phyloP scores from a whole-genome alignment of 2,329 filamentous ascomycete species.

The Pestalotiopsis sp. region DNA sequence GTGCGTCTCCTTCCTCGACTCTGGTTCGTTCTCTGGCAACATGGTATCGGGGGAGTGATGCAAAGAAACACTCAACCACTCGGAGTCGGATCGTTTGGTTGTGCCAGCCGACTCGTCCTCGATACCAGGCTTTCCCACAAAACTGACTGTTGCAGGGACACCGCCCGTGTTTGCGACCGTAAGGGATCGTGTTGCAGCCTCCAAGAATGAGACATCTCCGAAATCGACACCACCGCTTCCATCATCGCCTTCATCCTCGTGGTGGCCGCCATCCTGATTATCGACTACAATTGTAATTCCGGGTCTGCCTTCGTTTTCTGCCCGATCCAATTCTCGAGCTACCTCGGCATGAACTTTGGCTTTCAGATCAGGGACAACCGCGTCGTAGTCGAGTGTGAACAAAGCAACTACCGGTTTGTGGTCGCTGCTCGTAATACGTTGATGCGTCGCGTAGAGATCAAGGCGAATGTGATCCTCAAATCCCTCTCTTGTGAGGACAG shows the following conservation, averaged over 20 bases:
- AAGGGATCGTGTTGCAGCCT: slow-evolving; percentile 66
- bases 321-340: slow-evolving; percentile 83
- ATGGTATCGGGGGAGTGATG: slow-evolving; percentile 17
- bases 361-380: slow-evolving; percentile 83
- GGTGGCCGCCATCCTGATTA: slow-evolving; percentile 39
- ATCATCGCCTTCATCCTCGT: slow-evolving; percentile 36
- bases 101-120: slow-evolving; percentile 34
- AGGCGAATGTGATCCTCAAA: slow-evolving; percentile 57
- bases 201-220: slow-evolving; percentile 72
- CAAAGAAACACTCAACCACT: slow-evolving; percentile 29
- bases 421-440: slow-evolving; percentile 88
- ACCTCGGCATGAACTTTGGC: slow-evolving; percentile 84
- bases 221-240: slow-evolving; percentile 72
- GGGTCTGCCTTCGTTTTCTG: slow-evolving; percentile 88
- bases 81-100: slow-evolving; percentile 7
- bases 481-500: slow-evolving; percentile 60
- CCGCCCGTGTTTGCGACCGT: slow-evolving; percentile 93
- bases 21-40: slow-evolving; percentile 36
- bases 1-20: slow-evolving; percentile 17
- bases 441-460: slow-evolving; percentile 82
- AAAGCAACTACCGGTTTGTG: slow-evolving; percentile 89
- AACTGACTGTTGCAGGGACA: slow-evolving; percentile 77
- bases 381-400: slow-evolving; percentile 84
- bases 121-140: slow-evolving; percentile 70
- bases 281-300: slow-evolving; percentile 84